Base-by-base conservation (phyloP, 116 monocot species). In the Posidonia oceanica region DNA sequence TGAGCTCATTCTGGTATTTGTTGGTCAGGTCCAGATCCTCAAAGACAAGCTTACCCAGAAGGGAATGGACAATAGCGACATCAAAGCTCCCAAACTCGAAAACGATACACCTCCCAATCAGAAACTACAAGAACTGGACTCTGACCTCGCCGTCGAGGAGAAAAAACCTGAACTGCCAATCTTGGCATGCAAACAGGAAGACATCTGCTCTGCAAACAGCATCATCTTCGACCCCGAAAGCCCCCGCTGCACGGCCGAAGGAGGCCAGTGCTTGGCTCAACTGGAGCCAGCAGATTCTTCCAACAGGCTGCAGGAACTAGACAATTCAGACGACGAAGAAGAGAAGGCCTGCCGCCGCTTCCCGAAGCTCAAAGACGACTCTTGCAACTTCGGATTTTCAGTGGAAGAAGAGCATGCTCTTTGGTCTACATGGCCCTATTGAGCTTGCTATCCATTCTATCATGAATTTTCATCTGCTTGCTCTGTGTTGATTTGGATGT, bases 181-280 rank as follows among this genome's bases (percentile, higher is more conserved):
- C 18, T 10, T 54, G 11, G 48, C 60, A 7, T 74, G 70, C 51
- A 87, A 82, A 66, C 88, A 85, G 17, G 85, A 83, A 54, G 85
- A 85, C 60, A 42, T 77, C 11, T 80, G 83, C 74, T 80, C 88
- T 0, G 66, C 68, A n/a, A 72, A 82, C 62, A 83, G 83, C 68
- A 74, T 73, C 17, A 69, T 79, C 29, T 63, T 77, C 18, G 80
- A 85, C 57, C 64, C 74, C 2, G 76, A 70, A 6, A 85, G 80
- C 73, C 77, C 87, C 54, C 85, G 5, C 37, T 39, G 44, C 68
- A 64, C 71, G 18, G 66, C 55, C 14, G 74, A 51, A 57, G 72
- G 37, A 52, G 72, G 37, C 6, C 17, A 14, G 15, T 52, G 14
- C 17, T 54, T 15, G 2, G 41, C 17, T 1, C 65, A 20, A n/a